Base-by-base conservation (phyloP, 306 rosid species). In the Inga leiocalycina region DNA sequence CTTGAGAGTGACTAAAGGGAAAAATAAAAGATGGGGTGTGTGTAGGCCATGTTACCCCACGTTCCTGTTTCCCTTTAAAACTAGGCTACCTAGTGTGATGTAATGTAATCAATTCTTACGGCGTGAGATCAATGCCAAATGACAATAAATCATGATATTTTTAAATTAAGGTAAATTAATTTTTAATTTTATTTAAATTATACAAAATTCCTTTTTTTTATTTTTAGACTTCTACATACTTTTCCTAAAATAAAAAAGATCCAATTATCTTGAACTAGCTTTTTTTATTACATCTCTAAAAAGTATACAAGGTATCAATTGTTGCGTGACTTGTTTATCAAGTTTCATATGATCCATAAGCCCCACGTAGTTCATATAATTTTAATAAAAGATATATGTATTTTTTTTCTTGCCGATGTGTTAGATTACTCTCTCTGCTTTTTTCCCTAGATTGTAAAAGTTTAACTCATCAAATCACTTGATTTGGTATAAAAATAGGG, bases 1-100 rank as follows among this genome's bases (percentile, higher is more conserved):
- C 85, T 88, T 83, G 90, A 90, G 87, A 61, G 83, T 69, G 90
- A 87, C 89, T 41, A 83, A 88, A 85, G 84, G 45, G 12, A 66
- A 79, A 65, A 52, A 74, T 10, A 75, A 52, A 73, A n/a, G 66
- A 72, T 20, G 16, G 12, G 9, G 43, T n/a, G 83, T 22, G 30
- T 22, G 94, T 82, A 87, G 91, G 93, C 88, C 39, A 80, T 71
- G 77, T 61, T 64, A 82, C 65, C 80, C 80, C 82, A 73, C 73
- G 84, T 66, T 81, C 54, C 77, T 74, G 83, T 78, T 82, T 85
- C 66, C 66, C 77, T 85, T 85, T 84, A 78, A 80, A 71, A 81
- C 32, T 37, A 80, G 79, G 72, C 37, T 59, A 34, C 10, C 24
- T 51, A 51, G 80, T 15, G 75, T 43, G 54, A 27, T 27, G 0